These are phyloP conservation scores for Aspergillus unguis DNA, from an alignment of 2,329 filamentous ascomycete species.

Conservation along the genomic window DNA sequence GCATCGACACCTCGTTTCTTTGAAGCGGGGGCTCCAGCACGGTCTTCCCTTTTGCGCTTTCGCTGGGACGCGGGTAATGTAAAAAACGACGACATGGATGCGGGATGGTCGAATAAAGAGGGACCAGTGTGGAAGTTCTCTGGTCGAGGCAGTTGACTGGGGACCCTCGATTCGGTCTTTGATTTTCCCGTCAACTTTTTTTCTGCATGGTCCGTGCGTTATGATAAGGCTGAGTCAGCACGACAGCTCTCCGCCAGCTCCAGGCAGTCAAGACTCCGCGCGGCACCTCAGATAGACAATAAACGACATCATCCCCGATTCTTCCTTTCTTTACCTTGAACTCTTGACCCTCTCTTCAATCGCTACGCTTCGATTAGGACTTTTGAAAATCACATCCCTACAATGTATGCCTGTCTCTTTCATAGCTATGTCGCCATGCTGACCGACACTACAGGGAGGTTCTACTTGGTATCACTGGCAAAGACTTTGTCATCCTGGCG, in stretches of 20 bases:
- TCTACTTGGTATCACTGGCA: slow-evolving; percentile 94
- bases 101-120: background rate
- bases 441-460: slow-evolving; percentile 70
- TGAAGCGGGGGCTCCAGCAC: slow-evolving; percentile 39
- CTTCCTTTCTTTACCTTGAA: slow-evolving; percentile 18
- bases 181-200: slow-evolving; percentile 25
- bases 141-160: slow-evolving; percentile 5
- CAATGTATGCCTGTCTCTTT: slow-evolving; percentile 25
- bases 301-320: slow-evolving; percentile 21
- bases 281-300: slow-evolving; percentile 25
- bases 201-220: slow-evolving; percentile 32
- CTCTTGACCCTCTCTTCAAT: slow-evolving; percentile 17
- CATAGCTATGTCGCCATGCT: slow-evolving; percentile 15
- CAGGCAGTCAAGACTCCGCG: slow-evolving; percentile 44
- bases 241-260: slow-evolving; percentile 34
- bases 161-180: background rate
- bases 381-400: slow-evolving; percentile 14
- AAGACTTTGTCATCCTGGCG: slow-evolving; percentile 97
- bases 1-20: slow-evolving; percentile 46
- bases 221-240: slow-evolving; percentile 33
- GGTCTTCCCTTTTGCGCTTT: slow-evolving; percentile 75
- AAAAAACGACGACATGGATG: slow-evolving; percentile 91
- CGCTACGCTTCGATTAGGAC: background rate
- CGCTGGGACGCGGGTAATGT: slow-evolving; percentile 80
- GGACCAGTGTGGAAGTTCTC: slow-evolving; percentile 2